Evolutionary conservation across 2,329 filamentous ascomycete genomes (phyloP).

Genomic region (Phialophora macrospora): DNA sequence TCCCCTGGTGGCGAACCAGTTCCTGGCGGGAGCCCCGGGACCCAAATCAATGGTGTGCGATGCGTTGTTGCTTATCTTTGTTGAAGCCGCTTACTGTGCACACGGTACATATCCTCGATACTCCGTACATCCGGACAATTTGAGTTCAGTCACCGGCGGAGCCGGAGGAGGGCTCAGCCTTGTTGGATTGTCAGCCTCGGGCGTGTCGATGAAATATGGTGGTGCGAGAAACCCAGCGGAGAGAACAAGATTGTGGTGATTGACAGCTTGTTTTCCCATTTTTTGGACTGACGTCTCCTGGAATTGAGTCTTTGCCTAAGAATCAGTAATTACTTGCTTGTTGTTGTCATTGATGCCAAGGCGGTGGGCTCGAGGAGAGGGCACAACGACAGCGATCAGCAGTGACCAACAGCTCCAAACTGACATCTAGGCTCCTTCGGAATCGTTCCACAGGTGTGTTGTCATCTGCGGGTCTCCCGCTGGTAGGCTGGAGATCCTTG

Average conservation of each 20-base stretch:
- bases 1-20: neutral
- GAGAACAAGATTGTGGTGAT: neutral
- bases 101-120: neutral
- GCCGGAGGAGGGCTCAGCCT: neutral
- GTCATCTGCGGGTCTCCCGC: neutral
- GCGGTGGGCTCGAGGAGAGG: neutral
- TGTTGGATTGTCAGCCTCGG: neutral
- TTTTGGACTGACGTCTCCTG: neutral
- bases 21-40: neutral
- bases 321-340: neutral
- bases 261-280: neutral
- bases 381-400: neutral
- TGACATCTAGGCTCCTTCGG: neutral
- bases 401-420: neutral
- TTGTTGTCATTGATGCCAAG: neutral
- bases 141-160: neutral
- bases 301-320: neutral
- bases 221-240: neutral
- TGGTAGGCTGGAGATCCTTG: neutral
- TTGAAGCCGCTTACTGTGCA: neutral
- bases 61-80: neutral
- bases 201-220: neutral
- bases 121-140: neutral
- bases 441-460: neutral
- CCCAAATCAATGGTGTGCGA: neutral